Evolutionary conservation across 805 yeast genomes (phyloP).

Genomic region (Starmerella vitae): DNA sequence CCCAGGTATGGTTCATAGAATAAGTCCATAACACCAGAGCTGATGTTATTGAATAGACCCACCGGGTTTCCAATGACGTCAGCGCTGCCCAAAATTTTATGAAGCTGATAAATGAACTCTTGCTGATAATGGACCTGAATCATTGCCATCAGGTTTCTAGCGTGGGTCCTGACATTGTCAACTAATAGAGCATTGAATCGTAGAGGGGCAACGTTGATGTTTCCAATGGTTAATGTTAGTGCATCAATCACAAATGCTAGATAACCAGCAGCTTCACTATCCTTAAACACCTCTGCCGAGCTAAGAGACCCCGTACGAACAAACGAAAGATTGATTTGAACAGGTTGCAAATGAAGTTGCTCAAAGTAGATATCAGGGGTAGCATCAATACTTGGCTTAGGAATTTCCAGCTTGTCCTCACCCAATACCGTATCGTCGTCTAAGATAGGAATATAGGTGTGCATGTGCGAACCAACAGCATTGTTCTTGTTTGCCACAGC

Average conservation of each 20-base stretch:
- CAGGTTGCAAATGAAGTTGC: conserved; percentile 81
- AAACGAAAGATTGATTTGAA: conserved; percentile 76
- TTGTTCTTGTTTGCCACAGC: conserved; percentile 6
- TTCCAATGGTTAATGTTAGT: conserved; percentile 92
- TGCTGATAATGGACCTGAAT: conserved; percentile 80
- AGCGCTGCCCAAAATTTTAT: conserved; percentile 88
- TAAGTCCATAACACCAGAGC: conserved; percentile 91
- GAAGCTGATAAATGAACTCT: conserved; percentile 80
- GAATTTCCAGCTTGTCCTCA: conserved; percentile 40
- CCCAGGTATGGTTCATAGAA: conserved; percentile 98
- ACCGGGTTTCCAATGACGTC: conserved; percentile 96
- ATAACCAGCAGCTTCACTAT: conserved; percentile 13
- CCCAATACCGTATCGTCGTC: conserved; percentile 38
- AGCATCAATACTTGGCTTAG: conserved; percentile 40
- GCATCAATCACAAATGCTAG: conserved; percentile 55
- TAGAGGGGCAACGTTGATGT: conserved; percentile 93
- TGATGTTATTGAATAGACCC: conserved; percentile 80
- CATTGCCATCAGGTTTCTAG: conserved; percentile 55
- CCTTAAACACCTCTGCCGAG: conserved; percentile 46
- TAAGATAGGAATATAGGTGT: conserved; percentile 7
- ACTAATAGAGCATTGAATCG: conserved; percentile 72
- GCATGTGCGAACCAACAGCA: neutral
- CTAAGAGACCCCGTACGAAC: conserved; percentile 51
- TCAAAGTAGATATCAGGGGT: conserved; percentile 71
- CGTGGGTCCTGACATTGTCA: conserved; percentile 80